Percentiles rank a stretch among this genome's conserved stretches.
Conservation (phyloP, 257 asterid genomes). For the Cruciata laevipes region DNA sequence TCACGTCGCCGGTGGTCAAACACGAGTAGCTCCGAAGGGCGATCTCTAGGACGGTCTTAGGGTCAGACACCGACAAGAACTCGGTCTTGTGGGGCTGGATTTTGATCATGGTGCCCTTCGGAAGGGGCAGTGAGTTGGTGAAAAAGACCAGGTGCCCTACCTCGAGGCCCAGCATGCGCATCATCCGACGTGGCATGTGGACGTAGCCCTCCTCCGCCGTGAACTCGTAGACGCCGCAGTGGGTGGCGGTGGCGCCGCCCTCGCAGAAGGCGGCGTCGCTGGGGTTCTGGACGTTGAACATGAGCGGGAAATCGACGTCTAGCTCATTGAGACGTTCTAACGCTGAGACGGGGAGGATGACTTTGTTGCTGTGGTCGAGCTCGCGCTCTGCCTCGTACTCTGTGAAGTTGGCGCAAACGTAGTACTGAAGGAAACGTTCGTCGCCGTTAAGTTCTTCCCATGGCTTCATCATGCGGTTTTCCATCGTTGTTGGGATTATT, state of each 20-base stretch:
- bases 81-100: not conserved
- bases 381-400: not conserved
- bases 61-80: not conserved
- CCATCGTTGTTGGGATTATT: not conserved
- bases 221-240: not conserved
- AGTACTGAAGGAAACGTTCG: not conserved
- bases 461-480: not conserved
- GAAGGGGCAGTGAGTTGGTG: not conserved
- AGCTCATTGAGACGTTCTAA: not conserved
- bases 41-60: not conserved
- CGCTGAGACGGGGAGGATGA: not conserved
- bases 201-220: not conserved
- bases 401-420: not conserved
- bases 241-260: not conserved
- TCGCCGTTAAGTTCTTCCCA: not conserved
- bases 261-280: not conserved
- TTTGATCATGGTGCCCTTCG: not conserved
- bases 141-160: not conserved
- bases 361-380: not conserved
- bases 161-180: not conserved
- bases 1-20: not conserved
- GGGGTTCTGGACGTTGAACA: not conserved
- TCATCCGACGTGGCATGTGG: not conserved
- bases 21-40: not conserved
- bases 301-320: not conserved